These are phyloP conservation scores for Chrysoporthe cubensis DNA, from an alignment of 2,329 filamentous ascomycete species.

Conservation along the genomic window DNA sequence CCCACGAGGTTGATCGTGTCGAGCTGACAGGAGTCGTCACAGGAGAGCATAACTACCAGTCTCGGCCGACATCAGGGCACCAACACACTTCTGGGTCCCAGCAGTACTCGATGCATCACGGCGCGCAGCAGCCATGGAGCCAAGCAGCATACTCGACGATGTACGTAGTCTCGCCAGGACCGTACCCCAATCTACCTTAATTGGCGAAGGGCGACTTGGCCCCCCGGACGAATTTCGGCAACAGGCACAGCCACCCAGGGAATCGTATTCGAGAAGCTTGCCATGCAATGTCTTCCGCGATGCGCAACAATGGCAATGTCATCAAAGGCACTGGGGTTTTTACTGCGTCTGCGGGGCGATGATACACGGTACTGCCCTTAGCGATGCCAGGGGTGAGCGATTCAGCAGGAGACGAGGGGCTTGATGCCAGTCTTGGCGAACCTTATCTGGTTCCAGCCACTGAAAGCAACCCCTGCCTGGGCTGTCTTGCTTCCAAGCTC, in stretches of 20 bases:
- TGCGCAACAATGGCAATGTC: constrained; percentile 16
- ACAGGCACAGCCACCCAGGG: constrained; percentile 7
- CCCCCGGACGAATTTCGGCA: neutral
- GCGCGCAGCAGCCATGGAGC: constrained; percentile 40
- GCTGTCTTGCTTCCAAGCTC: constrained; percentile 14
- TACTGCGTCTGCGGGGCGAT: neutral
- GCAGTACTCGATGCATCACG: constrained; percentile 39
- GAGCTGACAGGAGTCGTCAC: constrained; percentile 27
- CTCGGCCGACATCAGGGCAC: constrained; percentile 32
- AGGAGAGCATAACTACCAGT: constrained; percentile 39
- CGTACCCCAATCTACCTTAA: constrained; percentile 37
- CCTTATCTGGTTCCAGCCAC: constrained; percentile 18
- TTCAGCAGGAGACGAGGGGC: neutral
- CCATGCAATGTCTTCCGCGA: constrained; percentile 14
- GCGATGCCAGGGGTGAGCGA: constrained; percentile 11
- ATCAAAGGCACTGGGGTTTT: neutral
- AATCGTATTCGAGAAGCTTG: constrained; percentile 18
- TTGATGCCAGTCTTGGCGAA: constrained; percentile 18
- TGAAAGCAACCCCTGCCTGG: constrained; percentile 11
- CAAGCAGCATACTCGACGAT: constrained; percentile 31
- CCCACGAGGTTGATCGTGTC: constrained; percentile 33
- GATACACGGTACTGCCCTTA: neutral
- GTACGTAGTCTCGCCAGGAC: constrained; percentile 38
- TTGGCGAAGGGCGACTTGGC: neutral
- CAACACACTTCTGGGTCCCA: constrained; percentile 38